Evolutionary conservation across 2,329 filamentous ascomycete genomes (phyloP), one percentile per base, ranked within the genome.

Genomic region (Coniella lustricola): DNA sequence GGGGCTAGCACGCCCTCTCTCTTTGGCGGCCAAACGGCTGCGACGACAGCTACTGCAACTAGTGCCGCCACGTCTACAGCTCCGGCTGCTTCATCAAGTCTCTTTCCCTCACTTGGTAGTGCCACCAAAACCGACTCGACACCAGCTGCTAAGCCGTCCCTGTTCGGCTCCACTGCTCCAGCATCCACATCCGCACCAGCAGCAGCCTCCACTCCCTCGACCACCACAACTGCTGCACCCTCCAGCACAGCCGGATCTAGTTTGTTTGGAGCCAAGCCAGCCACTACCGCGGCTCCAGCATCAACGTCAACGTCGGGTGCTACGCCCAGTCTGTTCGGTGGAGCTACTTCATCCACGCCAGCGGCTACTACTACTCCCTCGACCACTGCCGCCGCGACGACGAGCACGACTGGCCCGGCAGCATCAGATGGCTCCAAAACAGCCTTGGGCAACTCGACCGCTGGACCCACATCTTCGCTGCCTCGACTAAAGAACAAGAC

Each of bases 401-500:
- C 25, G 5, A 43, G 43, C 32, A 47, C 21, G n/a, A 41, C 38
- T 33, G 21, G 34, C 13, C 34, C 25, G 14, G 37, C 48, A 20
- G 32, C 48, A 29, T 34, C 44, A 10, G 33, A 44, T 34, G n/a
- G 45, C 22, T 44, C 63, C 37, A 55, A 64, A 51, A 33, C 57
- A 37, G 44, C 53, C 22, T 69, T 91, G 42, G 82, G 81, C 16
- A 81, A 83, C 22, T 94, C 90, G 1, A 95, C 87, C 3, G 75
- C 81, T 31, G 90, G 90, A 0, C 89, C 90, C 1, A 73, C 84
- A 3, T 91, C 93, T 14, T 84, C 90, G 49, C 82, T 94, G 60
- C 93, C 91, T 3, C 85, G 93, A 22, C 75, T 98, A 33, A 95
- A 95, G 74, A 95, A 96, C 68, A 97, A 95, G 71, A 95, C 91